phyloP scores from a whole-genome alignment of 805 yeast genomes.

The Starmerella potacharoeniae region DNA sequence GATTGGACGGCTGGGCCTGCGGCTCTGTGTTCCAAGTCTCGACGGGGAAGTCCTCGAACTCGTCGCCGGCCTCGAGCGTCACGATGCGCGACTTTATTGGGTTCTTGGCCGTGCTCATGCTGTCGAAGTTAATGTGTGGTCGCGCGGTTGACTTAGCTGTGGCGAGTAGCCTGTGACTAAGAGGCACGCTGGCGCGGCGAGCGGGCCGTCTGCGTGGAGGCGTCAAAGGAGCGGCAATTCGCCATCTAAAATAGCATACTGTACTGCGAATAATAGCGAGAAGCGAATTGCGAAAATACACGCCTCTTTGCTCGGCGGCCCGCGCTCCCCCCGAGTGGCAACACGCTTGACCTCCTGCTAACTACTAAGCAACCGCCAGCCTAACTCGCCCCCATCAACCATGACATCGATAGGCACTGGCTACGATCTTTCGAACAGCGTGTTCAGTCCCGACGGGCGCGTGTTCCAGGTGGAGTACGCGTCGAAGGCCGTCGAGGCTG shows the following conservation, averaged over 20 bases:
- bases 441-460: constrained; percentile 62
- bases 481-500: constrained; percentile 92
- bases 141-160: background rate
- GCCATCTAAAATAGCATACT: too few relatives aligned
- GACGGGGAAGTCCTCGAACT: constrained; percentile 85
- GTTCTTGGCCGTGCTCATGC: constrained; percentile 3
- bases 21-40: constrained; percentile 36
- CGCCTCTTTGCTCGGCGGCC: background rate
- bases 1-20: constrained; percentile 35
- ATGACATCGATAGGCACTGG: constrained; percentile 97
- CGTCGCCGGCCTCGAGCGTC: constrained; percentile 89
- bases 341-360: background rate
- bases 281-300: too few relatives aligned
- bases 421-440: constrained; percentile 94
- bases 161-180: background rate
- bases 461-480: constrained; percentile 95
- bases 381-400: background rate
- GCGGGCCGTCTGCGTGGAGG: too few relatives aligned
- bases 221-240: background rate
- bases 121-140: background rate
- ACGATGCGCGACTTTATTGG: constrained; percentile 28
- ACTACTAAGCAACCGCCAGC: background rate
- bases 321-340: background rate
- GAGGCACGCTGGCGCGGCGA: background rate
- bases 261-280: too few relatives aligned